Conservation (phyloP, 148 eudicot species). For the Hydrangea macrophylla region DNA sequence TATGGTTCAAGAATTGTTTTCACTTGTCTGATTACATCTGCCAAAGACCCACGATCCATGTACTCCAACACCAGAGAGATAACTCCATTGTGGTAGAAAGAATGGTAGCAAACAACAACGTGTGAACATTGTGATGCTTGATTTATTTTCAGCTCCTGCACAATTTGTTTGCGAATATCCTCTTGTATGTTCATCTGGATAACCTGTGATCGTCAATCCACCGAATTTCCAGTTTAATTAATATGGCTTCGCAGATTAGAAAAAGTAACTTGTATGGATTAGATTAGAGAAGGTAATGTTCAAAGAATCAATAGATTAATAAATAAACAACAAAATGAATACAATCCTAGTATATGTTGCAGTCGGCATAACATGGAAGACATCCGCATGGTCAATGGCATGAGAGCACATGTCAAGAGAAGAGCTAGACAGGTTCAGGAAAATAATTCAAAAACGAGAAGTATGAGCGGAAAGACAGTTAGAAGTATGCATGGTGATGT, state of each 20-base stretch:
- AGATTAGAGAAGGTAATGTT: no score
- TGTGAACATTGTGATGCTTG: conserved; percentile 89
- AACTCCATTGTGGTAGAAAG: conserved; percentile 91
- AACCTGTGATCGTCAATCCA: conserved; percentile 45
- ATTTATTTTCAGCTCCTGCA: conserved; percentile 93
- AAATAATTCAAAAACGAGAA: no score
- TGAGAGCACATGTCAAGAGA: no score
- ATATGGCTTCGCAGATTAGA: not conserved
- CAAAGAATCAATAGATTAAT: no score
- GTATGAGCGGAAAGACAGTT: no score
- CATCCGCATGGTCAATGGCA: no score
- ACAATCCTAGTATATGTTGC: no score
- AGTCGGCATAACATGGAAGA: no score
- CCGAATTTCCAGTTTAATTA: not conserved
- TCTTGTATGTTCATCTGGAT: conserved; percentile 98
- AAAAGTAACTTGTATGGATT: no score
- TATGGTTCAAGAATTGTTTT: conserved; percentile 96
- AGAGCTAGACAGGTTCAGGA: no score
- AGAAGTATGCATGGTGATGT: no score
- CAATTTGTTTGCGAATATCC: conserved; percentile 92
- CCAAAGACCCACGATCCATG: conserved; percentile 97
- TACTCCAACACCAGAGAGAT: conserved; percentile 90
- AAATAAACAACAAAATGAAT: no score
- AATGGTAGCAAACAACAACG: conserved; percentile 86
- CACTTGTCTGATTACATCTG: conserved; percentile 77